A percentile compares a stretch with the other conserved stretches of the same genome.
Evolutionary conservation across 352 stramenopile species (phyloP).

Genomic region (Phytophthora quininea): DNA sequence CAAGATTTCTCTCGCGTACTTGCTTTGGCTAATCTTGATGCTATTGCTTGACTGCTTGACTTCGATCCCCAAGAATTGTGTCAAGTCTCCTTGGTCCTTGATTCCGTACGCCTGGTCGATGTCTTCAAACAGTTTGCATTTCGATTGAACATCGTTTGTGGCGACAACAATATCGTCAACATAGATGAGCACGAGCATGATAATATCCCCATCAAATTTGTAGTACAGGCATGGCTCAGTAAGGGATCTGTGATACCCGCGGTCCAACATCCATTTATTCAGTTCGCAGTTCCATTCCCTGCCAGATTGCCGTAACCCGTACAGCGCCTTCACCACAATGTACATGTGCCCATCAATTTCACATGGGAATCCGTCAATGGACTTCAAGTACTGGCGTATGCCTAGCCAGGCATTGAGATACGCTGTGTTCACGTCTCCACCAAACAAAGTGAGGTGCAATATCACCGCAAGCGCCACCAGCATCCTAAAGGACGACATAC

Average conservation of each 20-base stretch:
- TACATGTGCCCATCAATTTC: neutral
- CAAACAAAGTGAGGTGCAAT: neutral
- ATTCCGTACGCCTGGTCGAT: no score
- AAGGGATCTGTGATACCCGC: neutral
- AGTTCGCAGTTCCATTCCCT: constrained; percentile 3
- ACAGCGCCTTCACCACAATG: neutral
- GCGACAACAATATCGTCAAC: no score
- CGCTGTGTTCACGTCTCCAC: neutral
- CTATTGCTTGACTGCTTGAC: no score
- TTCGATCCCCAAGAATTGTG: no score
- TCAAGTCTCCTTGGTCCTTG: no score
- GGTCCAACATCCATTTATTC: constrained; percentile 4
- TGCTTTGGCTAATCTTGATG: no score
- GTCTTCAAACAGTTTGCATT: no score
- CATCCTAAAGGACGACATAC: neutral
- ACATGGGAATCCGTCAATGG: neutral
- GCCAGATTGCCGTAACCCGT: neutral
- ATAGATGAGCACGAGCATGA: neutral
- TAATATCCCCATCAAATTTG: constrained; percentile 1
- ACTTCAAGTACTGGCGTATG: neutral
- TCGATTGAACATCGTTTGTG: no score
- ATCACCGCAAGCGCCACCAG: neutral
- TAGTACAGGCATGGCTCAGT: constrained; percentile 16
- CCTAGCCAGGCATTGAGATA: neutral
- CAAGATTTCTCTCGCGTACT: no score